Conservation (phyloP, 1,139 yeast genomes). For the Kodamaea ohmeri region DNA sequence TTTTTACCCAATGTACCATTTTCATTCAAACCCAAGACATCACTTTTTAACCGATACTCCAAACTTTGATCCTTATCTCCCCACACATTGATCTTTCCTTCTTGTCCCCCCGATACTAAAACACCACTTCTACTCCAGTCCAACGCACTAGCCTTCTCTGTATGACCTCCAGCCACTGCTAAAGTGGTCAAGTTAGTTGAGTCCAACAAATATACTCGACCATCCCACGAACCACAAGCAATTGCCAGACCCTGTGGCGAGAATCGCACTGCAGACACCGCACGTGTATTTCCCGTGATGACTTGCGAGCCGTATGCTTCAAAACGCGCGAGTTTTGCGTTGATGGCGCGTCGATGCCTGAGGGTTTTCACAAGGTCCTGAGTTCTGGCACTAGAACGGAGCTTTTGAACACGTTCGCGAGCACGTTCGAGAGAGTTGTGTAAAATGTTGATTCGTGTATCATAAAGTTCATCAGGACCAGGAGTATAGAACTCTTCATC, state of each 20-base stretch:
- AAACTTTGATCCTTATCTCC: constrained; percentile 13
- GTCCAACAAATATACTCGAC: constrained; percentile 54
- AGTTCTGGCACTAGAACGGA: constrained; percentile 17
- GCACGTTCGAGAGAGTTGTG: constrained; percentile 49
- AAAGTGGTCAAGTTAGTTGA: constrained; percentile 33
- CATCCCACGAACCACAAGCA: constrained; percentile 86
- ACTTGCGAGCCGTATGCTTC: constrained; percentile 69
- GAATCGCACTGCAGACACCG: constrained; percentile 59
- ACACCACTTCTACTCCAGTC: constrained; percentile 49
- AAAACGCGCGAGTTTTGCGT: constrained; percentile 32
- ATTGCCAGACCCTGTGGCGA: constrained; percentile 35
- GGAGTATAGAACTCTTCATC: constrained; percentile 87
- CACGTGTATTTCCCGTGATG: constrained; percentile 55
- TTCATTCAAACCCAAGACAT: too few relatives aligned
- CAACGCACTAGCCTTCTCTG: constrained; percentile 67
- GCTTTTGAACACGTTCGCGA: constrained; percentile 35
- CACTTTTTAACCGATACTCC: too few relatives aligned
- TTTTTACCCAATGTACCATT: too few relatives aligned
- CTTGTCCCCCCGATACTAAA: constrained; percentile 62
- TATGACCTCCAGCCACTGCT: constrained; percentile 30
- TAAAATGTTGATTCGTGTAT: constrained; percentile 53
- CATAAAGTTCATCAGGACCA: constrained; percentile 57
- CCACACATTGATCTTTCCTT: constrained; percentile 56
- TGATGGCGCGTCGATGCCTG: constrained; percentile 46
- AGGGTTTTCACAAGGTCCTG: constrained; percentile 31